A percentile compares a stretch with the other conserved stretches of the same genome.
Evolutionary conservation across 371 early-diverging fungal species (phyloP).

Genomic region (Sporodiniella umbellata): DNA sequence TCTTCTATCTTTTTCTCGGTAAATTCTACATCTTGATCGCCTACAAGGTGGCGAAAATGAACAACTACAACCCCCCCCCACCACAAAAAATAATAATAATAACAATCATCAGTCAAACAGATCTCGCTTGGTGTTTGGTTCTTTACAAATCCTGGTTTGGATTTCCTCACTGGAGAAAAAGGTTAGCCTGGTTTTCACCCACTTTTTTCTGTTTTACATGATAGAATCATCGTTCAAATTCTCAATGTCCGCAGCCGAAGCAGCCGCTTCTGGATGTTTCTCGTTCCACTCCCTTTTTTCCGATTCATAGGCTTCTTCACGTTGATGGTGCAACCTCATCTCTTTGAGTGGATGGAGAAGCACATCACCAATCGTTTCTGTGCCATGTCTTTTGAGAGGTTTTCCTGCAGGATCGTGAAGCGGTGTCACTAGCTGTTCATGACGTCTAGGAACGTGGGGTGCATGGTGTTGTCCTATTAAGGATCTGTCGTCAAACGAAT

Average conservation of each 20-base stretch:
- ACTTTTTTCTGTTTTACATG: constrained; percentile 9
- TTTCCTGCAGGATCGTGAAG: constrained; percentile 32
- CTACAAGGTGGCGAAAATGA: constrained; percentile 43
- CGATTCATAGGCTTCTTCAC: constrained; percentile 30
- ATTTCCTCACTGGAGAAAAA: constrained; percentile 10
- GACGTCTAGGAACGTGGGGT: neutral
- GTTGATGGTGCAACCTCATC: constrained; percentile 30
- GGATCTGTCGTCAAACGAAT: neutral
- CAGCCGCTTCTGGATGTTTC: constrained; percentile 28
- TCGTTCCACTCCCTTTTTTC: constrained; percentile 34
- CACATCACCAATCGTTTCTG: constrained; percentile 45
- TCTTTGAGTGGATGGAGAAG: constrained; percentile 38
- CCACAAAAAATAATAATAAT: no score
- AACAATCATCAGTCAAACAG: neutral
- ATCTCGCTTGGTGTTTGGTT: neutral
- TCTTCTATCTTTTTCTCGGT: constrained; percentile 21
- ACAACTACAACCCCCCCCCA: no score
- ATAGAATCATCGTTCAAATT: constrained; percentile 1
- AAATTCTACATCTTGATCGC: constrained; percentile 36
- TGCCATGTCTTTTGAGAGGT: constrained; percentile 34
- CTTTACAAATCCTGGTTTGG: constrained; percentile 7
- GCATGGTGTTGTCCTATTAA: neutral
- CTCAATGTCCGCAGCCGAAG: constrained; percentile 3
- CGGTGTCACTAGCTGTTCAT: constrained; percentile 5
- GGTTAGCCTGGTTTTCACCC: neutral